Conservation (phyloP, 257 asterid genomes). For the Fraxinus pennsylvanica region DNA sequence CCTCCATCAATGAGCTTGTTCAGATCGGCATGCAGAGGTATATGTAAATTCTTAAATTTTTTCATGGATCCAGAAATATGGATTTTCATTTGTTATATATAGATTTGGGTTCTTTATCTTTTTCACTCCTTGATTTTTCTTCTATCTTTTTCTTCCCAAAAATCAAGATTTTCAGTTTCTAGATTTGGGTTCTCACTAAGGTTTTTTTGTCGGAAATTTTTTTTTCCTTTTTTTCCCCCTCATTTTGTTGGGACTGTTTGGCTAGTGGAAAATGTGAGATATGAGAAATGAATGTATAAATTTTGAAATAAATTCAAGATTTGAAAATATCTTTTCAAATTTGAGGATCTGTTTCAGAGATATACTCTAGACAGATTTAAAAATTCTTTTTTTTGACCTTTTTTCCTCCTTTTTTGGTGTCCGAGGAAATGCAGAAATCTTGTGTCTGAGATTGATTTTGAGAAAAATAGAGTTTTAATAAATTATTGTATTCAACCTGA, state of each 20-base stretch:
- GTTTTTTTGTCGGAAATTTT: neutral
- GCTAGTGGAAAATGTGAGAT: neutral
- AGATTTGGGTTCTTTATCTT: neutral
- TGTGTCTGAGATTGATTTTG: neutral
- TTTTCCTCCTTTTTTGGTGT: neutral
- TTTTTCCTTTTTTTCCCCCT: neutral
- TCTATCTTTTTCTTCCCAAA: conserved; percentile 7
- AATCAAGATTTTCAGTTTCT: neutral
- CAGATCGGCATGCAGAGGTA: conserved; percentile 89
- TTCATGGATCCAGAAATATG: neutral
- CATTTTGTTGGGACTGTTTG: neutral
- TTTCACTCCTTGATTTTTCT: conserved; percentile 10
- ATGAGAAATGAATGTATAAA: neutral
- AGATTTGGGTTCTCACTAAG: neutral
- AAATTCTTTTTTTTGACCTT: neutral
- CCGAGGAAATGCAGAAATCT: neutral
- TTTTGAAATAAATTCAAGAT: neutral
- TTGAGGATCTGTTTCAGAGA: neutral
- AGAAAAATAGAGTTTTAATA: neutral
- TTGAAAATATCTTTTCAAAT: neutral
- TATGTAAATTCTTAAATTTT: neutral
- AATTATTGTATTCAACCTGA: neutral
- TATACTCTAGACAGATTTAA: neutral
- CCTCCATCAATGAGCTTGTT: conserved; percentile 72
- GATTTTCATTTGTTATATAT: conserved; percentile 9